These are phyloP conservation scores for Bidens hawaiensis DNA, from an alignment of 140 eudicot genomes.

Conservation along the genomic window DNA sequence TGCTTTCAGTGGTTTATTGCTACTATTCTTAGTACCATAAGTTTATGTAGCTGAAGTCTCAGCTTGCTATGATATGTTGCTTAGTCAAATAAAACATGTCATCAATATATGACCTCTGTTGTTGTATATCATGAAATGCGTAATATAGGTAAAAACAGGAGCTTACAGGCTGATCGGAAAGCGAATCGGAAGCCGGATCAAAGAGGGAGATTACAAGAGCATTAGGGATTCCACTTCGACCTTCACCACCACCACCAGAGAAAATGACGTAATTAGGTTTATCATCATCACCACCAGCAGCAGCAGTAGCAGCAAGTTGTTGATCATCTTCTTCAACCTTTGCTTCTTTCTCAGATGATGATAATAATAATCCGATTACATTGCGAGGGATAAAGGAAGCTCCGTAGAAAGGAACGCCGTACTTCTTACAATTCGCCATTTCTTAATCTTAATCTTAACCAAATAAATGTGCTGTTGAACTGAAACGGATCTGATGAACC, in stretches of 20 bases:
- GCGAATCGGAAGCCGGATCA: conserved; percentile 47
- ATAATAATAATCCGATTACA: conserved; percentile 31
- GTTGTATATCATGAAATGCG: too few species aligned
- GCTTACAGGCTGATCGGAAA: conserved; percentile 72
- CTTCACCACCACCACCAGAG: conserved; percentile 96
- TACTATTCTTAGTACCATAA: too few species aligned
- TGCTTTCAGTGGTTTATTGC: too few species aligned
- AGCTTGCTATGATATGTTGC: too few species aligned
- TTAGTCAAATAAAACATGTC: too few species aligned
- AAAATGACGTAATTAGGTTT: conserved; percentile 37
- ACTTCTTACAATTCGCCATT: conserved; percentile 45
- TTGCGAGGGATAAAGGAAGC: conserved; percentile 63
- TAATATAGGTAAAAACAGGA: neutral
- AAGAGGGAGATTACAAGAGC: conserved; percentile 55
- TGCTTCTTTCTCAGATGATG: conserved; percentile 23
- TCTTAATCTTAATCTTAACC: neutral
- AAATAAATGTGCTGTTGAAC: conserved; percentile 2
- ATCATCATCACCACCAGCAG: too few species aligned
- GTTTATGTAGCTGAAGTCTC: too few species aligned
- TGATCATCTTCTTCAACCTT: conserved; percentile 8
- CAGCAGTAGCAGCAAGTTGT: too few species aligned
- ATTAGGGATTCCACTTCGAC: conserved; percentile 77
- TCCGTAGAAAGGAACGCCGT: conserved; percentile 88
- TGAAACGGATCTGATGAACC: conserved; percentile 17
- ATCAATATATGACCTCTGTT: too few species aligned